Conservation (phyloP, 163 green algal genomes). For the Scenedesmus sp. region DNA sequence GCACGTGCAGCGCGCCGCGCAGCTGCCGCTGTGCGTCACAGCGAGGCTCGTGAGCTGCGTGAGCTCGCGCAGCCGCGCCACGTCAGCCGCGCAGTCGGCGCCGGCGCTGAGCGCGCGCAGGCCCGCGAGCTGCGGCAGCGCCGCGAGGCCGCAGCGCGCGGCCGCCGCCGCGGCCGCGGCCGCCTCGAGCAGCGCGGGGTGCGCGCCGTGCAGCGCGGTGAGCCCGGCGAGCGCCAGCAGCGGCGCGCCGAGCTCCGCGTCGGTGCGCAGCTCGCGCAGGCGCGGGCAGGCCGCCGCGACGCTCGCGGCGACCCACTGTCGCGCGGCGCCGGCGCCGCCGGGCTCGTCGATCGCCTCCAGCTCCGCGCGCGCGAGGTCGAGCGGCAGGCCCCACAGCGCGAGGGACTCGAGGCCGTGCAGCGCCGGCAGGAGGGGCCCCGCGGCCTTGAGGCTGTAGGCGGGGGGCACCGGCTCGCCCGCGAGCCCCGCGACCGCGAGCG, state of each 20-base stretch:
- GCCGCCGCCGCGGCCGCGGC: background rate
- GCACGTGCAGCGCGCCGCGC: too few species aligned
- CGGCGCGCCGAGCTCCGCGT: conserved; percentile 22
- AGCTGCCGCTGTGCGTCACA: too few species aligned
- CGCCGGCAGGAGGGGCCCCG: background rate
- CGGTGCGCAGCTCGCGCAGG: background rate
- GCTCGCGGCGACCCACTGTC: conserved; percentile 31
- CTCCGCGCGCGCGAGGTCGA: conserved; percentile 29
- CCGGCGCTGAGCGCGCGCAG: background rate
- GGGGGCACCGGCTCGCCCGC: background rate
- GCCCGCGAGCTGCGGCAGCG: background rate
- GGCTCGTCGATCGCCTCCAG: background rate
- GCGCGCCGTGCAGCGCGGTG: conserved; percentile 5
- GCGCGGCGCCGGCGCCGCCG: background rate
- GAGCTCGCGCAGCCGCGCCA: conserved; percentile 28
- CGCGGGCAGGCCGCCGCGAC: conserved; percentile 15
- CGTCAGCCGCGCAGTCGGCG: background rate
- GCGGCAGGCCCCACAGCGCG: background rate
- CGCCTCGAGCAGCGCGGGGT: conserved; percentile 11
- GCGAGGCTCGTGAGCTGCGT: background rate
- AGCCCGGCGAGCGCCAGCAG: conserved; percentile 6
- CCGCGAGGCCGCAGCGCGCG: background rate
- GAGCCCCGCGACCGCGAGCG: background rate
- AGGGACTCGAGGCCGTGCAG: conserved; percentile 1
- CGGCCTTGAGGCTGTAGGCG: background rate